Base-by-base conservation (phyloP, 192 early-diverging fungal species). In the Podila epicladia region DNA sequence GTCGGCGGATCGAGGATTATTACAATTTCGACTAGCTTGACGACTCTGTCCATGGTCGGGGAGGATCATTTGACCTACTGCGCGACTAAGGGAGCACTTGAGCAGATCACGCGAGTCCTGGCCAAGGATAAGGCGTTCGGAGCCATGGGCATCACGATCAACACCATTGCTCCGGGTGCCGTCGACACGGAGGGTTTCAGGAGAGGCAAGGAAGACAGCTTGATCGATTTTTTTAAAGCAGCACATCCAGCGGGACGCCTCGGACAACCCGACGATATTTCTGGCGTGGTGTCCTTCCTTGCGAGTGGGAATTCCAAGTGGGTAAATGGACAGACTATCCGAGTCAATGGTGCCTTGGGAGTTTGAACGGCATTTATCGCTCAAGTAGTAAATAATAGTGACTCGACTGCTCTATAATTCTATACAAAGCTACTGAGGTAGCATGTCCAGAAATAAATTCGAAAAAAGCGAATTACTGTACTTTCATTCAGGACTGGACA, bases 291-390 rank as follows among this genome's bases (percentile, higher is more conserved):
- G 2, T 22, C 57, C 12, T 80, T 80, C 49, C 58, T 80, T 9
- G 62, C 66, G n/a, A 50, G 65, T 12, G 55, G 26, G 9, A 71
- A 61, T 20, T 29, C 76, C 7, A 35, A 57, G 41, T 80, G 76
- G 76, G 69, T 80, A 0, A 80, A 48, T 20, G 76, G 70, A 15
- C 76, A 80, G 59, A 73, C 60, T 20, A 12, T 80, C 13, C 31
- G 65, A 19, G 61, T 72, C 17, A 80, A 80, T 57, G 76, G 76
- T 19, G 76, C 62, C 31, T 6, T 82, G 63, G 72, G 31, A 38
- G 69, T 72, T 11, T 78, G 65, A 50, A 29, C 29, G 29, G 3
- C 29, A 29, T 29, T 29, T 29, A 29, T 29, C 29, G 29, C 29
- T 29, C 29, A 29, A 29, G 29, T 2, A 29, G 29, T 29, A 29